A percentile compares a stretch with the other conserved stretches of the same genome.
phyloP scores from a whole-genome alignment of 2,329 filamentous ascomycete species.

The Sclerotinia minor region DNA sequence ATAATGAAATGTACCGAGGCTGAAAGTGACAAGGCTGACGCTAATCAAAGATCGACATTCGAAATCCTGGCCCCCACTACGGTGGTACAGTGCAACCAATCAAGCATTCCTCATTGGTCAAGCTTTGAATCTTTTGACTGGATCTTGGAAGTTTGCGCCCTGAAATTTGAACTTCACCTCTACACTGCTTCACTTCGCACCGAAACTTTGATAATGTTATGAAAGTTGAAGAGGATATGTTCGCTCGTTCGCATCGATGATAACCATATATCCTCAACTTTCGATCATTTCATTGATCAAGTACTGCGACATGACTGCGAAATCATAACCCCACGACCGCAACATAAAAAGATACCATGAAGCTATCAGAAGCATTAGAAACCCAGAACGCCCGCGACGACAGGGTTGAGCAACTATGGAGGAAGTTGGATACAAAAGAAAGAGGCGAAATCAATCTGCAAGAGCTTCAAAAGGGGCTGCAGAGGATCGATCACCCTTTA shows the following conservation, averaged over 20 bases:
- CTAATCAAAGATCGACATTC: background rate
- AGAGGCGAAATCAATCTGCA: conserved; percentile 81
- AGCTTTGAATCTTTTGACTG: conserved; percentile 20
- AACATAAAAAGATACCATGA: conserved; percentile 23
- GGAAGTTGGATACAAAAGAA: conserved; percentile 71
- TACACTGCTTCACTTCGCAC: background rate
- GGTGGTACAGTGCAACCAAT: conserved; percentile 20
- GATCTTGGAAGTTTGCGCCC: conserved; percentile 18
- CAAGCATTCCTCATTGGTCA: conserved; percentile 24
- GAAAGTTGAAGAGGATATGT: background rate
- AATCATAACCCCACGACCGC: conserved; percentile 30
- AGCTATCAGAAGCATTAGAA: conserved; percentile 64
- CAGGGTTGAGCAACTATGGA: conserved; percentile 82
- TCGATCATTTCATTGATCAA: conserved; percentile 27
- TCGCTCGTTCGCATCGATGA: conserved; percentile 31
- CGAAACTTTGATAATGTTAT: conserved; percentile 17
- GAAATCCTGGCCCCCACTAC: conserved; percentile 17
- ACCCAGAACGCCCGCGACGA: conserved; percentile 76
- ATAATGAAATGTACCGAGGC: conserved; percentile 15
- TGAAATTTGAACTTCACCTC: conserved; percentile 18
- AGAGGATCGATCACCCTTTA: conserved; percentile 86
- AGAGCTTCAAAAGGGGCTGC: conserved; percentile 80
- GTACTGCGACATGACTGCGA: conserved; percentile 32
- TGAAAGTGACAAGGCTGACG: conserved; percentile 23
- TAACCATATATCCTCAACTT: conserved; percentile 26